Evolutionary conservation across 2,329 filamentous ascomycete species (phyloP), one percentile per base, ranked within the genome.

Genomic region (Davidsoniella eucalypti): DNA sequence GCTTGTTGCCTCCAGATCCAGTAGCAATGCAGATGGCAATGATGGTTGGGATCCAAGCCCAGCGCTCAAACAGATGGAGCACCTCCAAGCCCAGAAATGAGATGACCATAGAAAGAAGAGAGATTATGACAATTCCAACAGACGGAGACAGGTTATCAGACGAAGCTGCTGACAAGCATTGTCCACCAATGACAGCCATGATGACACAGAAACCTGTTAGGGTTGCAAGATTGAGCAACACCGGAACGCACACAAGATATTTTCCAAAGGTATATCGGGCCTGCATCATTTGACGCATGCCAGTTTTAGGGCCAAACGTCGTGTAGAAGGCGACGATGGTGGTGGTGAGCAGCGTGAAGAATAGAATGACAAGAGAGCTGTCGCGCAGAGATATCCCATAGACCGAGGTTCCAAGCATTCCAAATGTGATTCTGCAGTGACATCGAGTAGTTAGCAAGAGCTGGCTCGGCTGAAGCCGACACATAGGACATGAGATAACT

Each of bases 231-330:
- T 82, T 82, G 53, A 82, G 65, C 8, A 81, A 58, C 2, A 80
- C 72, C 2, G 76, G 70, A n/a, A 82, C 59, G 0, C 70, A 73
- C 33, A 78, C 72, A 17, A 75, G 63, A 57, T 78, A 79, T 39
- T 71, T 68, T 16, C 70, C 76, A 58, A 79, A 82, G 39, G 71
- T 73, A 60, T 73, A 82, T 18, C 78, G 67, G 3, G 78, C 77
- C 56, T 78, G 75, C 6, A 82, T 71, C 69, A 82, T 78, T 61
- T 81, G 77, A 14, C 78, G 69, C 69, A 82, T 72, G 40, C 77
- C 78, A 8, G 76, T 80, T 61, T 72, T 73, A 3, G 77, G 74
- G 0, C 77, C 76, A 47, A 78, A 61, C 0, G 72, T 77, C 40
- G 70, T 70, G 23, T 81, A 63, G 56, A 73, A 78, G 2, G 73